Evolutionary conservation across 2,329 filamentous ascomycete species (phyloP).

Genomic region (Beauveria caledonica): DNA sequence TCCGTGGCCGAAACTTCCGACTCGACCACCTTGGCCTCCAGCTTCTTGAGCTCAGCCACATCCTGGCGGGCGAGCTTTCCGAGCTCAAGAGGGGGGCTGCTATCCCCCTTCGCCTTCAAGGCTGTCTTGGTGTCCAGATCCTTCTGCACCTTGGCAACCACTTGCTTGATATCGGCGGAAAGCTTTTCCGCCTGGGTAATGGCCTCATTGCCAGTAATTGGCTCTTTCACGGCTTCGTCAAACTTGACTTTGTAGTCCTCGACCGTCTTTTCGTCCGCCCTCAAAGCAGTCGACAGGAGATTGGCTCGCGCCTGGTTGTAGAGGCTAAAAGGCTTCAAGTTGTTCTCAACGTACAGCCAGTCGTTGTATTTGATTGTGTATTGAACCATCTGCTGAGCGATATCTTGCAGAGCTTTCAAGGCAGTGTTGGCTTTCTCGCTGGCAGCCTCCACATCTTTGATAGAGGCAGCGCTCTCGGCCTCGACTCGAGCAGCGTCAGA

Average conservation of each 20-base stretch:
- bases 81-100: not conserved
- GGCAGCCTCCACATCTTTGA: not conserved
- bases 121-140: not conserved
- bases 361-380: not conserved
- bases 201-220: not conserved
- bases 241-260: not conserved
- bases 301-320: not conserved
- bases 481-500: not conserved
- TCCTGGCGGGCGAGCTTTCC: not conserved
- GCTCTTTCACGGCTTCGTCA: not conserved
- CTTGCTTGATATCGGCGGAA: not conserved
- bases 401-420: not conserved
- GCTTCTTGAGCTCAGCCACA: not conserved
- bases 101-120: not conserved
- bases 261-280: not conserved
- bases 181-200: not conserved
- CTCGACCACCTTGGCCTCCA: not conserved
- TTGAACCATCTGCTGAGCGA: not conserved
- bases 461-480: not conserved
- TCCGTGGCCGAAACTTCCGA: not conserved
- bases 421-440: not conserved
- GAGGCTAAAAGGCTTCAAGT: not conserved
- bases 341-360: not conserved
- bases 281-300: not conserved
- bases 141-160: not conserved